Evolutionary conservation across 257 asterid genomes (phyloP), one percentile per base, ranked within the genome.

Genomic region (Mitragyna speciosa): DNA sequence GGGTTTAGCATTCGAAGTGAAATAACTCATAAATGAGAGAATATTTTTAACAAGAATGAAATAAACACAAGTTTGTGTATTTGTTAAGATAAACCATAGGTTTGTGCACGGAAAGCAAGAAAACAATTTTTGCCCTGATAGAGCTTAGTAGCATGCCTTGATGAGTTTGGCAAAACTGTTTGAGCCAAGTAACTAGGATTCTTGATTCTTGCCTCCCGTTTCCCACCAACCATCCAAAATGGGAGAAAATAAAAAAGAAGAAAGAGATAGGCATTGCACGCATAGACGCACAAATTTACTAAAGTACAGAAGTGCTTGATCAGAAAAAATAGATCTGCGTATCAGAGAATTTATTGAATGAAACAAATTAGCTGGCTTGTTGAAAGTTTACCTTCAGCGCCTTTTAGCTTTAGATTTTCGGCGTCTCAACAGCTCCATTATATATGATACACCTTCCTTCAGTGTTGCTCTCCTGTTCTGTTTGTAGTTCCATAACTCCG

Each of bases 401-500:
- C 5, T 79, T 72, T 59, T 84, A 39, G 80, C 36, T 76, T 73
- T 84, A 45, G 78, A 45, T 73, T 43, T 85, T 26, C n/a, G 73
- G 26, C 0, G 19, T 79, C 31, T 80, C 83, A 76, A 80, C 56
- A 16, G 81, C 48, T 45, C 69, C 4, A 82, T 0, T 64, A 83
- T 28, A 30, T 24, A 36, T 4, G 68, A 45, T 63, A 39, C 81
- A 1, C 83, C 88, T 72, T 85, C 86, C 0, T 71, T 70, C 58
- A 85, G 67, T 45, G 58, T 45, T 7, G 86, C 88, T 70, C 20
- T 80, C 67, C 78, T 80, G 4, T 73, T 51, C 22, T 74, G 63
- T 31, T 74, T 45, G 12, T 41, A 49, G 58, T 85, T 74, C 88
- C 88, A 85, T 64, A 85, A 70, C 79, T 80, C 80, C 9, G 76